Evolutionary conservation across 257 asterid genomes (phyloP).

Genomic region (Paraleonurus japonicus): DNA sequence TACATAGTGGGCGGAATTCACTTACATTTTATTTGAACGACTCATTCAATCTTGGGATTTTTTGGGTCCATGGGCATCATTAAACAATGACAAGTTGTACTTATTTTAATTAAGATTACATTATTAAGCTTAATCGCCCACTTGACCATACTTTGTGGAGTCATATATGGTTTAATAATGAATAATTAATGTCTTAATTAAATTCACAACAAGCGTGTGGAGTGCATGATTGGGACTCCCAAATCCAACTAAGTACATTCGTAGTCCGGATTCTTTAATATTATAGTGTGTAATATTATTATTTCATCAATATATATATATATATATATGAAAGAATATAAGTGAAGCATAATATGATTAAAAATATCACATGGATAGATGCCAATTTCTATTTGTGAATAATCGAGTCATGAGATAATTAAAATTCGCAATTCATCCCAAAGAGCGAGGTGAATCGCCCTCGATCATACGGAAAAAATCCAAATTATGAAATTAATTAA

Average conservation of each 20-base stretch:
- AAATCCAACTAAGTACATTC: neutral
- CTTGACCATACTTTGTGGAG: conserved; percentile 20
- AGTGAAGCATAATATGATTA: neutral
- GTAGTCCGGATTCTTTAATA: neutral
- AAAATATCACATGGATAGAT: no score
- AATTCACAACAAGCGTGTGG: neutral
- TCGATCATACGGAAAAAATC: no score
- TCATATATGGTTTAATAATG: neutral
- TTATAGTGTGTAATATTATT: neutral
- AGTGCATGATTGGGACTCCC: neutral
- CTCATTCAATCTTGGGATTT: conserved; percentile 20
- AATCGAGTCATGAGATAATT: no score
- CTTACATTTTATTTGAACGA: no score
- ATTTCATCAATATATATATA: neutral
- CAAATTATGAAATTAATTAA: no score
- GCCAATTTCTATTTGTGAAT: no score
- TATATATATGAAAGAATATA: no score
- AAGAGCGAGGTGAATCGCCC: no score
- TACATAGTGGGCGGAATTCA: no score
- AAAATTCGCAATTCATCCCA: no score
- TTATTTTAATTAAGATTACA: neutral
- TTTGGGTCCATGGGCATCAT: neutral
- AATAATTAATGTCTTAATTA: neutral
- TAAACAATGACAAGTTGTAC: conserved; percentile 3
- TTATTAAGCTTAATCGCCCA: conserved; percentile 2